Conservation (phyloP, 805 yeast species). For the Zygosaccharomyces siamensis region DNA sequence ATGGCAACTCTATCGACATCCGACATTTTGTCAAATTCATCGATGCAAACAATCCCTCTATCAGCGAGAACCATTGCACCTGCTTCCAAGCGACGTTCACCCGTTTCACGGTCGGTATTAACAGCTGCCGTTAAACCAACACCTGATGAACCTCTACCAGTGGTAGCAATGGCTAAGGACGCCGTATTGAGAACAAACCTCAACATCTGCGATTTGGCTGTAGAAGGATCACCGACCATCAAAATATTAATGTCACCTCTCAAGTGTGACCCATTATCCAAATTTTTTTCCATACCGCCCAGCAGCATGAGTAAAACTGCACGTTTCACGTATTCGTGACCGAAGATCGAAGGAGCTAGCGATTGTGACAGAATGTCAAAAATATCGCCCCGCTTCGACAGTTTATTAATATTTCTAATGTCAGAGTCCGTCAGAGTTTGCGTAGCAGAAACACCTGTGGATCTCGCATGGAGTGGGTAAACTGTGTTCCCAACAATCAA, state of each 20-base stretch:
- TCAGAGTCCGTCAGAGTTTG: constrained; percentile 73
- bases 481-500: constrained; percentile 85
- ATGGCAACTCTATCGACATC: constrained; percentile 96
- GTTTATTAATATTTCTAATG: constrained; percentile 76
- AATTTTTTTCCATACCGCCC: constrained; percentile 92
- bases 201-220: constrained; percentile 94
- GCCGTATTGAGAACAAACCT: constrained; percentile 95
- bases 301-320: constrained; percentile 86
- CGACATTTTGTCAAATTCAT: constrained; percentile 97
- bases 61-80: constrained; percentile 99
- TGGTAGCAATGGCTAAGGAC: constrained; percentile 90
- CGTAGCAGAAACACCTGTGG: constrained; percentile 72
- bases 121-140: constrained; percentile 99
- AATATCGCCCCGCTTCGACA: constrained; percentile 64
- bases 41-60: constrained; percentile 95
- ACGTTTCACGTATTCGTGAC: constrained; percentile 84
- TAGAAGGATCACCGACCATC: constrained; percentile 98
- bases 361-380: constrained; percentile 79
- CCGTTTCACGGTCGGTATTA: constrained; percentile 92
- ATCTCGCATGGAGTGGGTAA: constrained; percentile 81
- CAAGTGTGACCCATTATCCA: constrained; percentile 91
- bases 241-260: constrained; percentile 95
- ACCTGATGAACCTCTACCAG: constrained; percentile 99
- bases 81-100: constrained; percentile 93
- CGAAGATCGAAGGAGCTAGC: constrained; percentile 93